These are phyloP conservation scores for Aspergillus eucalypticola DNA, from an alignment of 2,329 filamentous ascomycete genomes.

Conservation along the genomic window DNA sequence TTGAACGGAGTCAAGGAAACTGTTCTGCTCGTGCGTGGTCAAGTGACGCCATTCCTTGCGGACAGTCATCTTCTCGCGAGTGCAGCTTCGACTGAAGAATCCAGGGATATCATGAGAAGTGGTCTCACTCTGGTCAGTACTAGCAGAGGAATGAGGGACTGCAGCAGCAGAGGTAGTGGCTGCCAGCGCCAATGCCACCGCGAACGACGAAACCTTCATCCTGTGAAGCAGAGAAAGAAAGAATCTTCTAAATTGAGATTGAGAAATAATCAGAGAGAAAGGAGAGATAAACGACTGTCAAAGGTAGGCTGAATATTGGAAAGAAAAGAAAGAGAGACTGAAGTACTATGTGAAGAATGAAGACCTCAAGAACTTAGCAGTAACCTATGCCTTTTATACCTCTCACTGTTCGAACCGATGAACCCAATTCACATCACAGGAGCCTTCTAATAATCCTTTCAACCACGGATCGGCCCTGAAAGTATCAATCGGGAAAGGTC, in stretches of 20 bases:
- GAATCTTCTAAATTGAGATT: not conserved
- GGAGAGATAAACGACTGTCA: not conserved
- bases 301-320: not conserved
- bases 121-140: not conserved
- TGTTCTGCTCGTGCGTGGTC: constrained; percentile 1
- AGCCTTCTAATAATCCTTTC: not conserved
- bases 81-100: not conserved
- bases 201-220: not conserved
- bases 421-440: too few species aligned
- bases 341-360: not conserved
- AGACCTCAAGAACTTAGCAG: not conserved
- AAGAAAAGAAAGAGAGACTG: not conserved
- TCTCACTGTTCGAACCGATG: not conserved
- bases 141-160: not conserved
- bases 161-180: not conserved
- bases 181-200: not conserved
- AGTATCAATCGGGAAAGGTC: not conserved
- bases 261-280: not conserved
- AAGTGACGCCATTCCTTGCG: constrained; percentile 13
- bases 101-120: not conserved
- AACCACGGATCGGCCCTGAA: not conserved
- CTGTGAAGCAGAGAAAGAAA: not conserved
- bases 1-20: constrained; percentile 1
- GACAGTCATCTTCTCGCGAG: constrained; percentile 4
- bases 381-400: not conserved